Evolutionary conservation across 306 rosid species (phyloP), one percentile per base, ranked within the genome.

Genomic region (Purshia tridentata): DNA sequence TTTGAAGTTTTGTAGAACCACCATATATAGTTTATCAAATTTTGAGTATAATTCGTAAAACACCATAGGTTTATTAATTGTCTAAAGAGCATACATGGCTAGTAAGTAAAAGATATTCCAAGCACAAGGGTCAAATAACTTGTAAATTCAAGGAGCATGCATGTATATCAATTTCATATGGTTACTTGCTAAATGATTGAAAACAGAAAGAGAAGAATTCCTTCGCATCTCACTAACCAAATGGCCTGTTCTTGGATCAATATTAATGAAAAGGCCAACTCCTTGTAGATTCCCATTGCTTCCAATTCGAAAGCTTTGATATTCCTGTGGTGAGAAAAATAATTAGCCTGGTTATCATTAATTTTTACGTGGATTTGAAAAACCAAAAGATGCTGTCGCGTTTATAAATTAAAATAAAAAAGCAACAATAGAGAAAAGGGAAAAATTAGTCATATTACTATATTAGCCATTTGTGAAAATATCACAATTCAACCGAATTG

Each of bases 201-300:
- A 6, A 12, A 49, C 37, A 37, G 12, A 8, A 47, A 72, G 16
- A n/a, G 16, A 13, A 40, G 65, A 37, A 18, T 40, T 49, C n/a
- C 6, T 55, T 40, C 45, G 66, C 40, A 49, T 63, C 72, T 73
- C 22, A 84, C 94, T 83, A 41, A 94, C 98, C 98, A 94, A 69
- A 81, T 87, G 96, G 71, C 97, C 95, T 0, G 98, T 94, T 79
- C 65, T 84, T 62, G 96, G 98, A 83, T 94, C 95, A 5, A 76
- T 80, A 77, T 86, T 88, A 82, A 94, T 91, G 84, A 84, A 94
- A 79, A 91, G 88, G 70, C 98, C 97, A 1, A 94, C 98, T 75
- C 98, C 98, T 76, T 91, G 97, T 69, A 94, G 72, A 81, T 86
- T 94, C 57, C 97, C 97, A 51, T 94, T 92, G 63, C 90, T 94